Conservation (phyloP, 768 basidiomycete species). For the Termitomyces bulborhizus region DNA sequence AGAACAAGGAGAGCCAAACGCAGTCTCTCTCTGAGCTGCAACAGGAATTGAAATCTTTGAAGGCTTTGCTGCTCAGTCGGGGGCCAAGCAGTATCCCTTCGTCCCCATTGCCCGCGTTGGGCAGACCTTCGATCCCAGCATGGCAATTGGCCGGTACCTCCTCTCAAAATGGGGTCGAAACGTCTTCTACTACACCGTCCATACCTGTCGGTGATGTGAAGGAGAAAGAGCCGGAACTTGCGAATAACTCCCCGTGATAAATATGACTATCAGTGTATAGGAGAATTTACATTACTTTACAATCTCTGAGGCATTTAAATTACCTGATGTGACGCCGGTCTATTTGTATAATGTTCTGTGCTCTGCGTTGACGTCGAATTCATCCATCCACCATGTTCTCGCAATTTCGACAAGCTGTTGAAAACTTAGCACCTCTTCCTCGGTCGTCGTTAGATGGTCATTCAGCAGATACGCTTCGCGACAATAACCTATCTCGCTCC, state of each 20-base stretch:
- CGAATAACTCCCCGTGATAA: not conserved
- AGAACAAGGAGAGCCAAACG: slow-evolving; percentile 80
- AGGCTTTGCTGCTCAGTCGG: slow-evolving; percentile 78
- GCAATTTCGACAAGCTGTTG: slow-evolving; percentile 68
- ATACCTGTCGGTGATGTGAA: slow-evolving; percentile 37
- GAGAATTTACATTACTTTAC: not conserved
- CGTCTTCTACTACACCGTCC: slow-evolving; percentile 1
- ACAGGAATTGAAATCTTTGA: slow-evolving; percentile 91
- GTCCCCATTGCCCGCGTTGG: slow-evolving; percentile 46
- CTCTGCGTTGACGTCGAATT: not conserved
- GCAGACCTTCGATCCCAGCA: slow-evolving; percentile 74
- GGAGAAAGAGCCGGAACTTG: slow-evolving; percentile 47
- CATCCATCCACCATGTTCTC: slow-evolving; percentile 53
- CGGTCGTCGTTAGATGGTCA: slow-evolving; percentile 28
- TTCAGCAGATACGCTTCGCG: slow-evolving; percentile 15
- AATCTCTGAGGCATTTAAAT: not conserved
- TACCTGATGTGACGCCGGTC: not conserved
- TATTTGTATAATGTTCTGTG: not conserved
- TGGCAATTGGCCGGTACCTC: slow-evolving; percentile 72
- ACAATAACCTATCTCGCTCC: slow-evolving; percentile 22
- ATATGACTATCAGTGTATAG: not conserved
- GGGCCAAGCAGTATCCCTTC: slow-evolving; percentile 46
- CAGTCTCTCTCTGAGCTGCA: slow-evolving; percentile 84
- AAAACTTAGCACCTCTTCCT: slow-evolving; percentile 52
- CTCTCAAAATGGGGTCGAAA: slow-evolving; percentile 15